Conservation (phyloP, 75 land plant species). For the Ceratopteris richardii region DNA sequence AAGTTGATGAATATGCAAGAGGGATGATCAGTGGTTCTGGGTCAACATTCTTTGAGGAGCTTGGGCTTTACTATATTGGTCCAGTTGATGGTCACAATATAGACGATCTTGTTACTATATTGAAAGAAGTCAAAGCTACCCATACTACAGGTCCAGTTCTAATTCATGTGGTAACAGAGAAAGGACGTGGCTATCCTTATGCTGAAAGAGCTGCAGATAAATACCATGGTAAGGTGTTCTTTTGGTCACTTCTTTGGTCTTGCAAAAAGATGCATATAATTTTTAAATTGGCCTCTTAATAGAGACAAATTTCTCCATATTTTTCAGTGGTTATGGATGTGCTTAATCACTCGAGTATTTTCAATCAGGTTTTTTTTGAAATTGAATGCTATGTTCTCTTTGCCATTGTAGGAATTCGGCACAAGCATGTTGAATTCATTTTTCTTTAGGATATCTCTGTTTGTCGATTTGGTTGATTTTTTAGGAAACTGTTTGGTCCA, state of each 20-base stretch:
- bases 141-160: no score
- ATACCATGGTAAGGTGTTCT: constrained; percentile 29
- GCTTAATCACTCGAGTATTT: no score
- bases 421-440: no score
- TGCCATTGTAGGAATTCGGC: no score
- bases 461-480: no score
- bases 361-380: no score
- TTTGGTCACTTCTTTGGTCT: no score
- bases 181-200: constrained; percentile 30
- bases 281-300: neutral
- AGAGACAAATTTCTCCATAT: neutral
- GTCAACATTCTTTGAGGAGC: constrained; percentile 65
- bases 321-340: neutral
- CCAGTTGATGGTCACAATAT: constrained; percentile 78
- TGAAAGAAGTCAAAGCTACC: constrained; percentile 55
- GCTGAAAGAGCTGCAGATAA: no score
- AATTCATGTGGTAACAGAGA: constrained; percentile 59
- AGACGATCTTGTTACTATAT: constrained; percentile 53
- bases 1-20: constrained; percentile 81
- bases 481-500: no score
- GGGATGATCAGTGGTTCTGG: constrained; percentile 70
- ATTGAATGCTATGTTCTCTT: no score
- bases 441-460: no score
- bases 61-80: constrained; percentile 82
- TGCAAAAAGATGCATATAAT: no score